phyloP scores from a whole-genome alignment of 2,329 filamentous ascomycete genomes.

The Chaetomium strumarium region DNA sequence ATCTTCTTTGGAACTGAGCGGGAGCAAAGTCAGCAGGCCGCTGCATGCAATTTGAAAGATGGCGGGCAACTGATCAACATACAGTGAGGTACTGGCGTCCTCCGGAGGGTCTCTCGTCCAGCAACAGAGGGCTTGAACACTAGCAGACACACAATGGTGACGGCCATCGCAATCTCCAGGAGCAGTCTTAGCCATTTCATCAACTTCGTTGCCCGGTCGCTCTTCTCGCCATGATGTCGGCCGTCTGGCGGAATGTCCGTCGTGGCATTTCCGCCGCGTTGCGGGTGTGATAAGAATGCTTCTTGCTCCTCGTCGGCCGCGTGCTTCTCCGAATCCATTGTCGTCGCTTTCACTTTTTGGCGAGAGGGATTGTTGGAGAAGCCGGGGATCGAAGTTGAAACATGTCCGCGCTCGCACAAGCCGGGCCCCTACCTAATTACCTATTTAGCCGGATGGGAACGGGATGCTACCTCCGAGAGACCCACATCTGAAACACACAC shows the following conservation, averaged over 20 bases:
- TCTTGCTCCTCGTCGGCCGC: slow-evolving; percentile 28
- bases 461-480: no score
- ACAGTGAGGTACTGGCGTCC: slow-evolving; percentile 31
- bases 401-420: no score
- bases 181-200: slow-evolving; percentile 26
- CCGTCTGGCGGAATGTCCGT: neutral
- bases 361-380: neutral
- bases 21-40: slow-evolving; percentile 8
- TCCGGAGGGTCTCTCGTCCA: slow-evolving; percentile 4
- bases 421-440: no score
- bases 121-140: slow-evolving; percentile 12
- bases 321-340: slow-evolving; percentile 21
- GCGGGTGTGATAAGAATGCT: slow-evolving; percentile 25
- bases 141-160: slow-evolving; percentile 26
- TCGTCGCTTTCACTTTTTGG: neutral
- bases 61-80: slow-evolving; percentile 11
- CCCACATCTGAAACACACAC: no score
- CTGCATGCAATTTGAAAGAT: slow-evolving; percentile 6
- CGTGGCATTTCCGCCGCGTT: neutral
- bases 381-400: neutral
- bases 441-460: no score
- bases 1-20: slow-evolving; percentile 31
- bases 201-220: slow-evolving; percentile 10
- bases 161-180: slow-evolving; percentile 30
- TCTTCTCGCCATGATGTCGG: neutral